Evolutionary conservation across 2,329 filamentous ascomycete genomes (phyloP).

Genomic region (Pyricularia sp.): DNA sequence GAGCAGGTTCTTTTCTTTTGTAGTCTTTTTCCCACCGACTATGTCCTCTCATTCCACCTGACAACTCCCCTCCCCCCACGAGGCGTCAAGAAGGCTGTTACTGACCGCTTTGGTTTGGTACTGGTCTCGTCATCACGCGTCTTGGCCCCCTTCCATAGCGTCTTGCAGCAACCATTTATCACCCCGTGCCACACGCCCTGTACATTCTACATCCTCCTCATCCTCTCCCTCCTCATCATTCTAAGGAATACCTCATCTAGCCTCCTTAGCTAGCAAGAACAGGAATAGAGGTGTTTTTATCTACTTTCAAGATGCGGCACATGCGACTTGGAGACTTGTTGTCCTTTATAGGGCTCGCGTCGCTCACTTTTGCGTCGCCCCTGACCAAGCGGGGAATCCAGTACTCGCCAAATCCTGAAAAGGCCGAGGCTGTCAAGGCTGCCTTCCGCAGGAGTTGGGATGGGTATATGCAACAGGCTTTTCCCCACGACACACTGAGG

Average conservation of each 20-base stretch:
- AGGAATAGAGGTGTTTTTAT: neutral
- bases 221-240: neutral
- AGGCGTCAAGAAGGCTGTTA: neutral
- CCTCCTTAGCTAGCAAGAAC: neutral
- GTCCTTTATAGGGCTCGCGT: constrained; percentile 6
- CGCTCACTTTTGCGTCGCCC: constrained; percentile 6
- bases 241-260: neutral
- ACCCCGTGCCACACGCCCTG: neutral
- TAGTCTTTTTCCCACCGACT: no score
- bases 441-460: constrained; percentile 64
- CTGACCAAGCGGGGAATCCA: constrained; percentile 1
- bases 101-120: neutral
- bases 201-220: neutral
- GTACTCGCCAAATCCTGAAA: constrained; percentile 23
- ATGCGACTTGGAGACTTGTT: neutral
- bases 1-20: neutral
- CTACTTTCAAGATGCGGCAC: constrained; percentile 6
- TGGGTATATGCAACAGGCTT: constrained; percentile 65
- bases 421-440: constrained; percentile 54
- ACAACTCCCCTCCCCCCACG: neutral
- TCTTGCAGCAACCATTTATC: neutral
- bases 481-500: constrained; percentile 65
- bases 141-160: neutral
- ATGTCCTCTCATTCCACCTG: no score
- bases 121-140: neutral